phyloP scores from a whole-genome alignment of 2,329 filamentous ascomycete species.

The Pyricularia grisea region DNA sequence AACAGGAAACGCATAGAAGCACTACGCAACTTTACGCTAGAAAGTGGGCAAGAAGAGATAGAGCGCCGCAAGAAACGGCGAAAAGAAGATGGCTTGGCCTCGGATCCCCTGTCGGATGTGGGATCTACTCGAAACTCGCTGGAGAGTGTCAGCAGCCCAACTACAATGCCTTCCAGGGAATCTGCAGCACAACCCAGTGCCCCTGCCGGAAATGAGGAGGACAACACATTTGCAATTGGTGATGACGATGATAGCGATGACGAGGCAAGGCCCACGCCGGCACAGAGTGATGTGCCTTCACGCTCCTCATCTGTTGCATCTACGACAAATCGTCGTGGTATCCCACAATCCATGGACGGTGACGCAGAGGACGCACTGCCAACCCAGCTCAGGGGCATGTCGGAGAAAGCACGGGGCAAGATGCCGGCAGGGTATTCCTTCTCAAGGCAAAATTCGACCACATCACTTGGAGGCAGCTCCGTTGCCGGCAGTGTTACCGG shows the following conservation, averaged over 20 bases:
- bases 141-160: constrained; percentile 59
- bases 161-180: constrained; percentile 48
- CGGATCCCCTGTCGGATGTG: constrained; percentile 35
- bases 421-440: constrained; percentile 83
- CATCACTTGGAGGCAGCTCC: constrained; percentile 49
- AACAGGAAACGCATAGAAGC: constrained; percentile 79
- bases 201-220: constrained; percentile 67
- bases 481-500: background rate
- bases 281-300: constrained; percentile 50
- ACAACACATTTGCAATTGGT: constrained; percentile 78
- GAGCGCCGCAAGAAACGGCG: constrained; percentile 64
- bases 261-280: constrained; percentile 44
- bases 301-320: constrained; percentile 61
- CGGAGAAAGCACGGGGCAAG: constrained; percentile 92
- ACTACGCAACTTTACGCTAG: constrained; percentile 77
- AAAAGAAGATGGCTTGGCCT: constrained; percentile 49
- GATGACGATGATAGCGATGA: constrained; percentile 54
- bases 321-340: background rate
- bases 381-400: constrained; percentile 81
- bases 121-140: constrained; percentile 50
- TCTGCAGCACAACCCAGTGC: constrained; percentile 40
- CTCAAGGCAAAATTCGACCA: constrained; percentile 82
- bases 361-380: constrained; percentile 67
- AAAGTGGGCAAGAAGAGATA: constrained; percentile 86
- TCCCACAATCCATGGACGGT: background rate